Base-by-base conservation (phyloP, 2,329 filamentous ascomycete species). In the Setomelanomma holmii region DNA sequence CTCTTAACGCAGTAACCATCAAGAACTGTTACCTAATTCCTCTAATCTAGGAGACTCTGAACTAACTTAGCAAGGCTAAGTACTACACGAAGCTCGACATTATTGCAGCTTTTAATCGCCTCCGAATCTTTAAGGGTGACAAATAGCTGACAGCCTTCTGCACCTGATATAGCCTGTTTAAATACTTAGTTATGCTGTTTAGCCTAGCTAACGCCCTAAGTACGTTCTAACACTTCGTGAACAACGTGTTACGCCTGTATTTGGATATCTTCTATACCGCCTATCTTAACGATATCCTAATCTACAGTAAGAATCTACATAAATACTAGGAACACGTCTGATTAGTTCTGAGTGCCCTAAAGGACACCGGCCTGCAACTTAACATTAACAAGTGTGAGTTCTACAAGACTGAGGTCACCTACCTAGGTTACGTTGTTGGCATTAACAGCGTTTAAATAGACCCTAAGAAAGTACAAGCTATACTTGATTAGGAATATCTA, bases 171-270 rank as follows among this genome's bases (percentile, higher is more conserved):
- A 35, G 67, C 21, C 49, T 49, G 7, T 70, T 52, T 46, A 33
- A 68, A 33, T 70, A 59, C 36, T 12, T 52, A 39, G 56, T 69
- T 4, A 65, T 69, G 23, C 66, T 47, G 0, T 61, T 72, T 27
- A 42, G 65, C 10, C 51, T 72, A n/a, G 51, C 44, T 14, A 69
- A 69, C 24, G 51, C 51, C 0, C 63, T 45, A 36, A 42, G 34
- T 1, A 60, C 48, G 4, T 66, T 56, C 33, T 55, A 66, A 53
- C n/a, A 10, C 19, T 60, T 54, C 40, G 60, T 67, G 38, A 63
- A 65, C 46, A 30, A 39, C 7, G 27, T 55, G 16, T 35, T 68
- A 47, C 24, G 33, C 21, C 22, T 44, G 45, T 33, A 51, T 27
- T 19, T 51, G 53, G 36, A 67, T 41, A 27, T 53, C 17, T 60